phyloP scores from a whole-genome alignment of 2,329 filamentous ascomycete species.

The Ceratocystis variospora region DNA sequence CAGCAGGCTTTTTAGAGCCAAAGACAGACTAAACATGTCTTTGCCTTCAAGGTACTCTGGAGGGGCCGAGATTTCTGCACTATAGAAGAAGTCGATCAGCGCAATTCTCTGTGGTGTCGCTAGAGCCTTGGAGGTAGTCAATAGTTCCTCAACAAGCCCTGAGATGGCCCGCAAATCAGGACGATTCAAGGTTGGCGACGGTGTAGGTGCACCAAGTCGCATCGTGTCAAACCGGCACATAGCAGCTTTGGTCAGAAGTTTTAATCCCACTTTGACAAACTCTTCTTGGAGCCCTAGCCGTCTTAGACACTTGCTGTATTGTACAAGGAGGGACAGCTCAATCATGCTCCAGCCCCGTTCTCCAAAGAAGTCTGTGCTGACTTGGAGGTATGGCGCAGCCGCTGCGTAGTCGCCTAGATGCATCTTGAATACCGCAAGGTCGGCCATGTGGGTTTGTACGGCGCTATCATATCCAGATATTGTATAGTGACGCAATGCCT shows the following conservation, averaged over 20 bases:
- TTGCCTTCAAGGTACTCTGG: slow-evolving; percentile 43
- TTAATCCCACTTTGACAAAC: slow-evolving; percentile 61
- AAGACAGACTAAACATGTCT: slow-evolving; percentile 23
- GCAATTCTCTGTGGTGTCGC: slow-evolving; percentile 50
- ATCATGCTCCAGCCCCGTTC: slow-evolving; percentile 64
- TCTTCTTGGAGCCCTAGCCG: slow-evolving; percentile 63
- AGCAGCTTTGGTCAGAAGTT: slow-evolving; percentile 52
- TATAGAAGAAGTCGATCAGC: slow-evolving; percentile 59
- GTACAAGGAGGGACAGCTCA: slow-evolving; percentile 69
- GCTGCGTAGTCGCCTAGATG: slow-evolving; percentile 57
- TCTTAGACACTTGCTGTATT: slow-evolving; percentile 73
- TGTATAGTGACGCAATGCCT: slow-evolving; percentile 68
- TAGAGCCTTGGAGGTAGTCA: slow-evolving; percentile 33
- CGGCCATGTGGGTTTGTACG: slow-evolving; percentile 63
- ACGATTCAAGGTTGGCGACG: neutral
- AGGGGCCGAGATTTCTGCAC: slow-evolving; percentile 51
- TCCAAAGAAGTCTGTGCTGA: slow-evolving; percentile 65
- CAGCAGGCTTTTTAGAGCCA: slow-evolving; percentile 14
- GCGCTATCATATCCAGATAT: slow-evolving; percentile 67
- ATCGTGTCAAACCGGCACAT: slow-evolving; percentile 27
- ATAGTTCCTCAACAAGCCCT: slow-evolving; percentile 36
- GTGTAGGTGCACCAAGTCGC: slow-evolving; percentile 19
- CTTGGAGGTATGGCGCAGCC: slow-evolving; percentile 65
- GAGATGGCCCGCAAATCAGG: slow-evolving; percentile 30
- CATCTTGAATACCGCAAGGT: slow-evolving; percentile 75